Conservation (phyloP, 768 basidiomycete genomes). For the Xanthoconium purpureum region DNA sequence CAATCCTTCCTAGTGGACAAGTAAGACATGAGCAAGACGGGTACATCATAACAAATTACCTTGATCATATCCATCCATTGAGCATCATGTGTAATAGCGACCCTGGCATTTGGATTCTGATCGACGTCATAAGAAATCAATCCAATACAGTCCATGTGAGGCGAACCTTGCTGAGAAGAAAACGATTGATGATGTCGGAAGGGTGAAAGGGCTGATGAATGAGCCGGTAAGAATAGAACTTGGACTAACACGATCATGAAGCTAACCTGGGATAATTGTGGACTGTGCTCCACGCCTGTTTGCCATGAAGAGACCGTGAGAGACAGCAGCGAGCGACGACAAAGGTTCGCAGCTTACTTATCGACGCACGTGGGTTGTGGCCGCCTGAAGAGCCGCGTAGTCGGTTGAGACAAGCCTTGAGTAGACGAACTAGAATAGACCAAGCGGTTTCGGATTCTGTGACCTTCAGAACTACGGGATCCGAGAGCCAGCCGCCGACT, state of each 20-base stretch:
- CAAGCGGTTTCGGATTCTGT: background rate
- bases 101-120: background rate
- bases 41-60: background rate
- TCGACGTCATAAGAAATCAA: background rate
- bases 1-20: background rate
- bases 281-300: background rate
- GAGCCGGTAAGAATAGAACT: background rate
- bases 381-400: background rate
- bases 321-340: background rate
- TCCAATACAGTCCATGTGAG: background rate
- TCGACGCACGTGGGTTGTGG: background rate
- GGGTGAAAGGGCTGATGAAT: constrained; percentile 2
- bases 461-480: background rate
- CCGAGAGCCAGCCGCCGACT: background rate
- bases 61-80: constrained; percentile 1
- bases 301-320: background rate
- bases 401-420: background rate
- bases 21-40: background rate
- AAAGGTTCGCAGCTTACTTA: background rate
- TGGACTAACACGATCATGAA: background rate
- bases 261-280: background rate
- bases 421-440: background rate
- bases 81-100: background rate
- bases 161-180: background rate
- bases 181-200: background rate